A percentile compares a stretch with the other conserved stretches of the same genome.
These are phyloP conservation scores for Rhizopogon hawkerae DNA, from an alignment of 1,284 basidiomycete genomes.

Conservation along the genomic window DNA sequence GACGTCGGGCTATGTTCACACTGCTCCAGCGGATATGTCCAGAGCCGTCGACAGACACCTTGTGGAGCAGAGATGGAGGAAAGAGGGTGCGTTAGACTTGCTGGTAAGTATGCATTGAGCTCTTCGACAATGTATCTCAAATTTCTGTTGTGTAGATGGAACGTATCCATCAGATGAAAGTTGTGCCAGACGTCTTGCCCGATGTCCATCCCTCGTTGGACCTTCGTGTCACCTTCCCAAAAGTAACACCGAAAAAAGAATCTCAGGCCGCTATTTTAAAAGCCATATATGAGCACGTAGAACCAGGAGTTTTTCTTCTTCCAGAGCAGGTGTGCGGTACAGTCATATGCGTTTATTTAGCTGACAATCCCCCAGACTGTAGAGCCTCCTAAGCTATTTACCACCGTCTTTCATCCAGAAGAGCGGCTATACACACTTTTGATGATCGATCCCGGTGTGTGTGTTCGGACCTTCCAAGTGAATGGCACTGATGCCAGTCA, in stretches of 20 bases:
- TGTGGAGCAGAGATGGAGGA: slow-evolving; percentile 79
- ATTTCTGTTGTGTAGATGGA: slow-evolving; percentile 63
- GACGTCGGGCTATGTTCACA: slow-evolving; percentile 2
- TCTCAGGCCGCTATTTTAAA: slow-evolving; percentile 23
- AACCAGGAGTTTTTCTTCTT: slow-evolving; percentile 61
- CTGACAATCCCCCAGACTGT: slow-evolving; percentile 35
- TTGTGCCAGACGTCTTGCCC: slow-evolving; percentile 83
- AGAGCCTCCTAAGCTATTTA: slow-evolving; percentile 53
- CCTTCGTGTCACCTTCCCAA: slow-evolving; percentile 53
- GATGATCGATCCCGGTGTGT: slow-evolving; percentile 73
- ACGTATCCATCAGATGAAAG: slow-evolving; percentile 80
- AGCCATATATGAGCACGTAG: slow-evolving; percentile 45
- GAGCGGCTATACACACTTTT: slow-evolving; percentile 81
- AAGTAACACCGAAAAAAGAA: slow-evolving; percentile 23
- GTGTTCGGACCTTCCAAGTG: background rate
- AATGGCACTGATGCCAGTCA: slow-evolving; percentile 5
- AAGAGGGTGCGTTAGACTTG: slow-evolving; percentile 74
- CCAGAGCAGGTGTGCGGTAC: slow-evolving; percentile 46
- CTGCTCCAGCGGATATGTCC: slow-evolving; percentile 47
- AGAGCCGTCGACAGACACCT: slow-evolving; percentile 72
- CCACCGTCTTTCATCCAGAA: slow-evolving; percentile 74
- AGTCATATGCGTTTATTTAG: slow-evolving; percentile 14
- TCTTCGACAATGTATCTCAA: slow-evolving; percentile 1
- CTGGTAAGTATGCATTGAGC: slow-evolving; percentile 48
- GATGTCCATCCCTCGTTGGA: slow-evolving; percentile 67